Evolutionary conservation across 23 red algal genomes (phyloP), one percentile per base, ranked within the genome.

Genomic region (Rhodosorus marinus): DNA sequence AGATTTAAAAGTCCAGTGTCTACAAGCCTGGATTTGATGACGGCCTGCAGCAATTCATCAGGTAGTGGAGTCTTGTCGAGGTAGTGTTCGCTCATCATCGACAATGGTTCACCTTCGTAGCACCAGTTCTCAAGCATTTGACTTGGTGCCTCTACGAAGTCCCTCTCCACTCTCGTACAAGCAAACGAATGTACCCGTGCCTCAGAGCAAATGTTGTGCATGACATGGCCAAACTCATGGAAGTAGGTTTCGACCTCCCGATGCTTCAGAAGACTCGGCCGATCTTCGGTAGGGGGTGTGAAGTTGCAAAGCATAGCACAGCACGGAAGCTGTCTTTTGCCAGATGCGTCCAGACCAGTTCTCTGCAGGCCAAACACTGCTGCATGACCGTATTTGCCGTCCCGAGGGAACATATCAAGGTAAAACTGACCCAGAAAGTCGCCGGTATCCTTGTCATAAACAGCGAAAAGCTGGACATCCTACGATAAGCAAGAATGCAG

Each of bases 71-170:
- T n/a, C n/a, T n/a, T n/a, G n/a, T n/a, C n/a, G n/a, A n/a, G n/a
- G n/a, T n/a, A n/a, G n/a, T n/a, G n/a, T n/a, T n/a, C n/a, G n/a
- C n/a, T n/a, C n/a, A n/a, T n/a, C n/a, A n/a, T n/a, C n/a, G n/a
- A n/a, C n/a, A n/a, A n/a, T n/a, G n/a, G n/a, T n/a, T n/a, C n/a
- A n/a, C n/a, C n/a, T n/a, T n/a, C n/a, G n/a, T n/a, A n/a, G n/a
- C n/a, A n/a, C n/a, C n/a, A n/a, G n/a, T n/a, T n/a, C 55, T 94
- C 87, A 52, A 83, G 63, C 9, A 94, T 26, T 53, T 83, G 76
- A 5, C 69, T 72, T 6, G 87, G 87, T 20, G 84, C 55, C 48
- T 94, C 87, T 20, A 82, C 87, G 30, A 83, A 83, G 59, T 94
- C 87, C 52, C 74, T 62, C 9, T 76, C 52, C 9, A 77, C 79